Evolutionary conservation across 2,329 filamentous ascomycete species (phyloP), one percentile per base, ranked within the genome.

Genomic region (Colletotrichum sp.): DNA sequence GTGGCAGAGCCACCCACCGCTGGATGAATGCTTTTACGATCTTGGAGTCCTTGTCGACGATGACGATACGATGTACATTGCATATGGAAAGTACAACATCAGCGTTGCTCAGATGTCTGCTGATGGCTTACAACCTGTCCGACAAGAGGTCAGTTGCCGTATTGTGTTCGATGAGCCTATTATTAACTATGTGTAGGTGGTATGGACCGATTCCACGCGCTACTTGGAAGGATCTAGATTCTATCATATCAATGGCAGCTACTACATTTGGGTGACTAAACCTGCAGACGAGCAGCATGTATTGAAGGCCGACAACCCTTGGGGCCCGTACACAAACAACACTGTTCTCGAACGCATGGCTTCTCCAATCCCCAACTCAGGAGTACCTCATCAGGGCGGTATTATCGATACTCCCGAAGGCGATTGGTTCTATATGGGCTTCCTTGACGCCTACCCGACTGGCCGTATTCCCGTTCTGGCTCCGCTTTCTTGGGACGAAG

Each of bases 361-460:
- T 0, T 76, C 73, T 8, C 73, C 73, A 9, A 84, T 89, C 7
- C 68, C 0, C 81, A 85, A 2, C 88, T 89, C 0, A 76, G 90
- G 4, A 39, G 83, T 0, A 85, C 86, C 88, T 0, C 89, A 92
- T 74, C 91, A 93, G 79, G 91, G 91, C 1, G 87, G 88, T 16
- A 81, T 92, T 4, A 86, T 92, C 1, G 85, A 90, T 30, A 90
- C 89, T 0, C 85, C 86, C 2, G 81, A 85, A 8, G 89, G 89
- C 0, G 82, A 88, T 16, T 92, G 90, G 90, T 91, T 89, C 78
- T 92, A 90, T 78, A 88, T 92, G 81, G 86, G 88, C 0, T 92
- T 92, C 78, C 81, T 87, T 7, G 89, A 90, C 77, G 84, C 86
- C 0, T 92, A 90, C 68, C 90, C 91, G 0, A 87, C 85, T 3